Base-by-base conservation (phyloP, 257 asterid genomes). In the Hygrophila difformis region DNA sequence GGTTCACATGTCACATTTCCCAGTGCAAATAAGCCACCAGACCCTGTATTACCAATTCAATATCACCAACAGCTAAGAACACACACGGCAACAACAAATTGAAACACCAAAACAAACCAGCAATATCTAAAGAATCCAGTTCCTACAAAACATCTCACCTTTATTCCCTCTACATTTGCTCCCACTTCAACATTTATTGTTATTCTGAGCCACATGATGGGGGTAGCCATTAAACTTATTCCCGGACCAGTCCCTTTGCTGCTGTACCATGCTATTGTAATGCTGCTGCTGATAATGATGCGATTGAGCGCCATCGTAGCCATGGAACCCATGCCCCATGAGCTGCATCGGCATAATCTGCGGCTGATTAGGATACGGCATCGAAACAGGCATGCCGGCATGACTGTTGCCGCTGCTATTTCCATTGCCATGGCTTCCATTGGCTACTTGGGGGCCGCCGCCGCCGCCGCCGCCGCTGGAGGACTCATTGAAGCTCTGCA, bases 201-300 rank as follows among this genome's bases (percentile, higher is more conserved):
- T 78, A 60, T 68, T 68, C 37, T 73, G 74, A 67, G 73, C 39
- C 60, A 67, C 69, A 24, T 60, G 87, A 45, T 72, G 68, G 28
- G 73, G 71, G 65, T 69, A 77, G 10, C 73, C 63, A 47, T 65
- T 73, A 31, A 54, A 74, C 63, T 69, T 77, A 64, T 60, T 78
- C 42, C 87, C 87, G 26, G 87, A 49, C 95, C 95, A 85, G 49
- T 78, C 91, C 53, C 82, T 69, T 60, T 66, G 91, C 23, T 78
- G 91, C 67, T 66, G 85, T 75, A 74, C 40, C 78, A 81, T 69
- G 41, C 61, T 61, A 47, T 62, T 64, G 43, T 66, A 81, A 62
- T 75, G 84, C 70, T 71, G 84, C 70, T 71, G 79, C 56, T 78
- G 83, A 31, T 70, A 57, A 41, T 73, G 78, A 49, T 58, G 64